Percentiles rank a stretch among this genome's conserved stretches.
Conservation (phyloP, 2,329 filamentous ascomycete species). For the Cordyceps militaris region DNA sequence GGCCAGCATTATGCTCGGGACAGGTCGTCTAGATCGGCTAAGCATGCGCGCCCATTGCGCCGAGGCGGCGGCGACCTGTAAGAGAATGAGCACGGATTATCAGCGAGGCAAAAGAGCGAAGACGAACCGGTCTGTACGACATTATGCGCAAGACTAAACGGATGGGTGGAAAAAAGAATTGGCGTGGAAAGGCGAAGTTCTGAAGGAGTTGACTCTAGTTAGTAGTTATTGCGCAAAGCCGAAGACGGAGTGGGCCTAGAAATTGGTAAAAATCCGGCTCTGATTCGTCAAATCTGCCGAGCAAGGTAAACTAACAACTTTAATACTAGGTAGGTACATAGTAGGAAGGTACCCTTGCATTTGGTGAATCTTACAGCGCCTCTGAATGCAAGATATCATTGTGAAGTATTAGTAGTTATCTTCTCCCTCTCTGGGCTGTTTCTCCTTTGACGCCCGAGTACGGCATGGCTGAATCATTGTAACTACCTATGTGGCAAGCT, state of each 20-base stretch:
- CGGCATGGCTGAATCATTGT: too few species aligned
- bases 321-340: too few species aligned
- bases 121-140: constrained; percentile 7
- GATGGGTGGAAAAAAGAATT: background rate
- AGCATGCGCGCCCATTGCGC: constrained; percentile 4
- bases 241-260: constrained; percentile 5
- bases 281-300: background rate
- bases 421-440: too few species aligned
- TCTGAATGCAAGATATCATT: too few species aligned
- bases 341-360: too few species aligned
- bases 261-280: background rate
- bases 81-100: background rate
- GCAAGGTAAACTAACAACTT: background rate
- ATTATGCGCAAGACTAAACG: background rate
- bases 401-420: too few species aligned
- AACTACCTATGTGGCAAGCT: too few species aligned
- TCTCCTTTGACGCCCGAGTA: too few species aligned
- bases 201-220: background rate
- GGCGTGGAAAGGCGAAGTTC: background rate
- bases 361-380: background rate
- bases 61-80: background rate
- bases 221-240: background rate
- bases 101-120: too few species aligned
- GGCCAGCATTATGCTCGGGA: background rate
- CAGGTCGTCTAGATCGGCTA: background rate